A percentile compares a stretch with the other conserved stretches of the same genome.
Conservation (phyloP, 352 stramenopile species). For the Phytopythium cucurbitacearum region DNA sequence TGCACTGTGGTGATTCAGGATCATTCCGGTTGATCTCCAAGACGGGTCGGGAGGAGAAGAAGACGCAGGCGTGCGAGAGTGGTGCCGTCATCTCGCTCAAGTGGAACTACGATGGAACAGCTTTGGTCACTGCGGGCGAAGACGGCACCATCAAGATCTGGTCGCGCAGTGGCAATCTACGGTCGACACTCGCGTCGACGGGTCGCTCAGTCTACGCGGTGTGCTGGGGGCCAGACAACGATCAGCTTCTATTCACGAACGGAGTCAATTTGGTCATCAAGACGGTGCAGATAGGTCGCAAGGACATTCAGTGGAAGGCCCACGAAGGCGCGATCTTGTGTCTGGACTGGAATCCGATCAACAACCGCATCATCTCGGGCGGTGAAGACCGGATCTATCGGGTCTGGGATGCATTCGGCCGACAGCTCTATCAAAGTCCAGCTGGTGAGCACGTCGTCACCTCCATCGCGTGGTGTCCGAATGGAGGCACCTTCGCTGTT, state of each 20-base stretch:
- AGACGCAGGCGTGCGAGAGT: conserved; percentile 70
- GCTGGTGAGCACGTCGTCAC: conserved; percentile 88
- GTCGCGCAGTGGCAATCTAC: conserved; percentile 83
- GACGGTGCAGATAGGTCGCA: conserved; percentile 83
- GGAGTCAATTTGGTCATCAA: conserved; percentile 91
- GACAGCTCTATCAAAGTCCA: conserved; percentile 86
- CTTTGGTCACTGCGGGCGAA: conserved; percentile 88
- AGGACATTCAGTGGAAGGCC: conserved; percentile 88
- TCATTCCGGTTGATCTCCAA: conserved; percentile 89
- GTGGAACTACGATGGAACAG: conserved; percentile 92
- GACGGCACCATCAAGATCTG: conserved; percentile 93
- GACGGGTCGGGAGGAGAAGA: conserved; percentile 90
- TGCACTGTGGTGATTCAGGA: conserved; percentile 14
- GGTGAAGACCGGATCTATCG: conserved; percentile 92
- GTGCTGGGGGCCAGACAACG: conserved; percentile 89
- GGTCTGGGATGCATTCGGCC: conserved; percentile 91
- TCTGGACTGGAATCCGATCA: conserved; percentile 93
- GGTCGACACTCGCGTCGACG: conserved; percentile 81
- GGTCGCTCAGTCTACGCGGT: conserved; percentile 84
- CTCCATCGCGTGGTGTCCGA: conserved; percentile 89
- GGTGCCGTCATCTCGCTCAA: conserved; percentile 88
- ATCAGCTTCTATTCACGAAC: conserved; percentile 88
- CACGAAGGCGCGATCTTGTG: conserved; percentile 90
- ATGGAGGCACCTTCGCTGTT: conserved; percentile 88
- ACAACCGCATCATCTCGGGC: conserved; percentile 88